Evolutionary conservation across 176 grass and related monocot genomes (phyloP).

Genomic region (Zoysia pacifica): DNA sequence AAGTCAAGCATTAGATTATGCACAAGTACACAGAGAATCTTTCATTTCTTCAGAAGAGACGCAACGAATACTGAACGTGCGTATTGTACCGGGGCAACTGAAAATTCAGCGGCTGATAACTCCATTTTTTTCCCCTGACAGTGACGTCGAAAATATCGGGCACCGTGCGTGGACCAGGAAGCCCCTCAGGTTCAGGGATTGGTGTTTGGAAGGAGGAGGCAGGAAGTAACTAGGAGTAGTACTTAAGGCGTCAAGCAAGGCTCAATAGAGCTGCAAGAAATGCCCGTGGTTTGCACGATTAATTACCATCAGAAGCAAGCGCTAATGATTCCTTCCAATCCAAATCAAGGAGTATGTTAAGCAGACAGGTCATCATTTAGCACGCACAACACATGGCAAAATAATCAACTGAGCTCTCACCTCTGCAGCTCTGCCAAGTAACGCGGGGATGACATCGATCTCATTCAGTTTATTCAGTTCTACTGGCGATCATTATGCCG

Average conservation of each 20-base stretch:
- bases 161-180: slow-evolving; percentile 11
- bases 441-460: neutral
- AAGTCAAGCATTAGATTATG: neutral
- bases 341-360: slow-evolving; percentile 13
- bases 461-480: neutral
- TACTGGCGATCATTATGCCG: neutral
- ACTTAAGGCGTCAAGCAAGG: slow-evolving; percentile 23
- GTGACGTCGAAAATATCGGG: slow-evolving; percentile 25
- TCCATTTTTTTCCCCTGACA: neutral
- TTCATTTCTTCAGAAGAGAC: slow-evolving; percentile 24
- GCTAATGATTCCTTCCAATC: slow-evolving; percentile 30
- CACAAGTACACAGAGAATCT: slow-evolving; percentile 23
- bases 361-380: neutral
- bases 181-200: slow-evolving; percentile 3
- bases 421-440: neutral
- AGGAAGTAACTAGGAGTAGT: slow-evolving; percentile 30
- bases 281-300: slow-evolving; percentile 20
- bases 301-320: slow-evolving; percentile 27
- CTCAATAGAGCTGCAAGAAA: slow-evolving; percentile 11
- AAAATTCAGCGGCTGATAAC: slow-evolving; percentile 6
- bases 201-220: slow-evolving; percentile 46
- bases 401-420: slow-evolving; percentile 17
- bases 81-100: neutral
- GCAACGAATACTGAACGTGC: neutral
- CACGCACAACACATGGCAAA: slow-evolving; percentile 35